These are phyloP conservation scores for Craterostigma plantagineum DNA, from an alignment of 257 asterid species.

Conservation along the genomic window DNA sequence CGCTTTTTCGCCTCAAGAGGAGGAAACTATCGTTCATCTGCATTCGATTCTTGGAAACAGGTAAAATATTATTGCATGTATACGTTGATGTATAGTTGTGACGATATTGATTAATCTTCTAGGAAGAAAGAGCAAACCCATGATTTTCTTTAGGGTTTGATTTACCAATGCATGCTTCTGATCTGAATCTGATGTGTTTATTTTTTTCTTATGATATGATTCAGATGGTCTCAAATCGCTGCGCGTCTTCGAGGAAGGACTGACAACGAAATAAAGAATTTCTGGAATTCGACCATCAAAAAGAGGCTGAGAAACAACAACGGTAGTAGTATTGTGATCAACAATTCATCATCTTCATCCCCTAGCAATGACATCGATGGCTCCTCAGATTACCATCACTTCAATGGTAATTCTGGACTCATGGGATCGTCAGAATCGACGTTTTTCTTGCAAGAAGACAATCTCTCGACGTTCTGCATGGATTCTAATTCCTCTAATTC, in stretches of 20 bases:
- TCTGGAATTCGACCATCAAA: constrained; percentile 81
- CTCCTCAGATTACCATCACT: constrained; percentile 23
- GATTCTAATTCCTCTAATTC: constrained; percentile 46
- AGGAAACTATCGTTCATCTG: constrained; percentile 50
- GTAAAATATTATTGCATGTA: constrained; percentile 12
- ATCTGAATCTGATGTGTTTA: not conserved
- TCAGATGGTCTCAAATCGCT: constrained; percentile 96
- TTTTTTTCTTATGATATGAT: not conserved
- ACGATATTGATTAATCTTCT: too few species aligned
- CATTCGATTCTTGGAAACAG: constrained; percentile 89
- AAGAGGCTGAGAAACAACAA: constrained; percentile 56
- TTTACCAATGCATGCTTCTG: too few species aligned
- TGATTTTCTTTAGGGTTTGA: too few species aligned
- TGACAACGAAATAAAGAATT: constrained; percentile 82
- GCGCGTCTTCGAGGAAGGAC: constrained; percentile 89
- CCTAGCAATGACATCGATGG: constrained; percentile 1
- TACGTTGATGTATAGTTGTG: not conserved
- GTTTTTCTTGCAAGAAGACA: constrained; percentile 59
- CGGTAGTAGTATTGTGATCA: too few species aligned
- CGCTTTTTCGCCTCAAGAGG: constrained; percentile 73
- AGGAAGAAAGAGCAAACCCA: not conserved
- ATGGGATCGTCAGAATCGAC: constrained; percentile 4
- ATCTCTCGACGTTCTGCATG: constrained; percentile 26
- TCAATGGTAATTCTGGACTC: not conserved
- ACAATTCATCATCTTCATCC: not conserved